Evolutionary conservation across 1,284 basidiomycete species (phyloP), one percentile per base, ranked within the genome.

Genomic region (Boletus sp.): DNA sequence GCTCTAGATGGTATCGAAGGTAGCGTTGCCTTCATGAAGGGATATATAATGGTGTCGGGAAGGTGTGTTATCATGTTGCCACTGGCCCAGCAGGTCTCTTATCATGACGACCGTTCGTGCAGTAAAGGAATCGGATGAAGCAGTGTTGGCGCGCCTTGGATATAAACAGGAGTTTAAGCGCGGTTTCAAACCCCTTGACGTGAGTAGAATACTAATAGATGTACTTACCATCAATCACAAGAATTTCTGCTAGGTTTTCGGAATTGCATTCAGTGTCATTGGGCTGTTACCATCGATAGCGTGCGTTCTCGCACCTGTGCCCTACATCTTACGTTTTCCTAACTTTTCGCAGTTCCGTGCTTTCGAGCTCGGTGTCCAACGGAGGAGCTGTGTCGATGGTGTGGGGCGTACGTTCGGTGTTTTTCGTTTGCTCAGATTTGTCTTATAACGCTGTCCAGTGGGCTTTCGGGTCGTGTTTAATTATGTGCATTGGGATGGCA

Each of bases 261-360:
- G 69, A 7, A 46, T 70, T 10, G 61, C 60, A 6, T 70, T 72
- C 50, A 68, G 65, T 42, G 64, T 69, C 45, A 69, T 73, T 47
- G 73, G 75, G 19, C 53, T 76, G 10, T 55, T 75, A 3, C 70
- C 73, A 3, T 72, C 72, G 5, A 71, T 75, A 26, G 68, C 34
- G 19, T 35, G 34, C 17, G 12, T 35, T 6, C 17, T 35, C 12
- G 19, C 13, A 35, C 13, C 19, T 19, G 10, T 35, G 9, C 34
- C 5, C 17, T 3, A 33, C 19, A 35, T 20, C 19, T 19, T 19
- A 35, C 6, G 13, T 13, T 35, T 20, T 3, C 19, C 9, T 12
- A 16, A 17, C 17, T 12, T 35, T 20, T 33, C 16, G 6, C 19
- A 35, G 34, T 8, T 35, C 34, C 8, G 19, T 35, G 19, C 19